Conservation (phyloP, 164 flowering plant species). For the Cinnamomum micranthum region DNA sequence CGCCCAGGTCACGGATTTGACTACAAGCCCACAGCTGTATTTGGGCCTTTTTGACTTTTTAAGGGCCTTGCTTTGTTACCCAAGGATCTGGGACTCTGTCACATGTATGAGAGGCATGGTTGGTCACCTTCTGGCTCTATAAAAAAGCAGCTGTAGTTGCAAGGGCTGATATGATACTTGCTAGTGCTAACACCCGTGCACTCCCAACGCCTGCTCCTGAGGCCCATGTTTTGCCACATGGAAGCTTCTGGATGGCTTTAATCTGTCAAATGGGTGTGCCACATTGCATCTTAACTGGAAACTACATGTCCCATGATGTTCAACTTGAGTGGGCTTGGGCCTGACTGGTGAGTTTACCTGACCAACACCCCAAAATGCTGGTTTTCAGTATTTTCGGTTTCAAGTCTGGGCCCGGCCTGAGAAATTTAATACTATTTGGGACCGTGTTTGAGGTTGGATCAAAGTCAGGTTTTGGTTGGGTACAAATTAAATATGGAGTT, state of each 20-base stretch:
- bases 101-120: neutral
- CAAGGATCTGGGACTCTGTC: neutral
- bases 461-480: no score
- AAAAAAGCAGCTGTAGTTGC: no score
- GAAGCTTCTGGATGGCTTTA: neutral
- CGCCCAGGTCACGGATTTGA: neutral
- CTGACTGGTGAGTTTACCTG: no score
- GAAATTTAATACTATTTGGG: no score
- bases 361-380: no score
- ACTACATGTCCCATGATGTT: no score
- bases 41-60: neutral
- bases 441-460: no score
- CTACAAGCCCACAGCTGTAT: neutral
- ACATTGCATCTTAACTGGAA: neutral
- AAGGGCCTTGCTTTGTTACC: neutral
- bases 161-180: no score
- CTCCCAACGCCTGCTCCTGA: neutral
- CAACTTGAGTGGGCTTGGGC: no score
- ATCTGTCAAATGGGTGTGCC: neutral
- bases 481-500: no score
- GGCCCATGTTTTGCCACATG: neutral
- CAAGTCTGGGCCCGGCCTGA: no score
- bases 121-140: neutral
- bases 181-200: neutral
- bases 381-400: no score